These are phyloP conservation scores for Lipomyces chichibuensis DNA, from an alignment of 805 yeast genomes.

Conservation along the genomic window DNA sequence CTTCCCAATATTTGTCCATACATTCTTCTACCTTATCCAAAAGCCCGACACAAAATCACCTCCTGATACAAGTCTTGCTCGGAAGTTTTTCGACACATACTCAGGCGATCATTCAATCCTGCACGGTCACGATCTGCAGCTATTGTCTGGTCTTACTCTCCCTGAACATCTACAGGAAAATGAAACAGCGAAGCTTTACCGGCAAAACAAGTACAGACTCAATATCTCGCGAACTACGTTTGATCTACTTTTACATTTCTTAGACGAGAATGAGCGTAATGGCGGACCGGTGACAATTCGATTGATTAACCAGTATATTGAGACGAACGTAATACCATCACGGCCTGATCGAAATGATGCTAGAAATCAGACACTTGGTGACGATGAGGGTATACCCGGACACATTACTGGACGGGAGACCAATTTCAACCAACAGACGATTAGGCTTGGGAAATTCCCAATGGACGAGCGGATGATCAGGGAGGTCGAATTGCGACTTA, in stretches of 20 bases:
- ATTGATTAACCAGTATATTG: constrained; percentile 80
- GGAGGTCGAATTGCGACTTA: constrained; percentile 76
- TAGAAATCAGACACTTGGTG: constrained; percentile 58
- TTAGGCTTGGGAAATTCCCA: constrained; percentile 82
- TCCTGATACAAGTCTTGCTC: constrained; percentile 50
- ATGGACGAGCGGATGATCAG: constrained; percentile 80
- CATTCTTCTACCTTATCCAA: constrained; percentile 75
- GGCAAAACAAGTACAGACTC: constrained; percentile 71
- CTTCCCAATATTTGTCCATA: constrained; percentile 91
- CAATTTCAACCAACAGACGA: constrained; percentile 67
- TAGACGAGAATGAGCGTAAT: constrained; percentile 87
- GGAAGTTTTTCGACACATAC: constrained; percentile 74
- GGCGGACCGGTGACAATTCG: constrained; percentile 90
- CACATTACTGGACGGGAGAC: constrained; percentile 50
- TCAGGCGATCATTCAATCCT: constrained; percentile 70
- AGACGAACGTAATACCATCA: constrained; percentile 44
- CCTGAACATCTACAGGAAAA: constrained; percentile 83
- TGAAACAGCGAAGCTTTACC: constrained; percentile 74
- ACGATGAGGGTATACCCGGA: constrained; percentile 50
- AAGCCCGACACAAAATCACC: constrained; percentile 54
- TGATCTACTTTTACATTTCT: constrained; percentile 78
- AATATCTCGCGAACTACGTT: constrained; percentile 81
- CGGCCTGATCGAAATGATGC: constrained; percentile 44
- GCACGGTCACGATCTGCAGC: constrained; percentile 76
- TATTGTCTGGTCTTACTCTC: constrained; percentile 71